phyloP scores from a whole-genome alignment of 176 grass and related monocot genomes.

The Avena atlantica region DNA sequence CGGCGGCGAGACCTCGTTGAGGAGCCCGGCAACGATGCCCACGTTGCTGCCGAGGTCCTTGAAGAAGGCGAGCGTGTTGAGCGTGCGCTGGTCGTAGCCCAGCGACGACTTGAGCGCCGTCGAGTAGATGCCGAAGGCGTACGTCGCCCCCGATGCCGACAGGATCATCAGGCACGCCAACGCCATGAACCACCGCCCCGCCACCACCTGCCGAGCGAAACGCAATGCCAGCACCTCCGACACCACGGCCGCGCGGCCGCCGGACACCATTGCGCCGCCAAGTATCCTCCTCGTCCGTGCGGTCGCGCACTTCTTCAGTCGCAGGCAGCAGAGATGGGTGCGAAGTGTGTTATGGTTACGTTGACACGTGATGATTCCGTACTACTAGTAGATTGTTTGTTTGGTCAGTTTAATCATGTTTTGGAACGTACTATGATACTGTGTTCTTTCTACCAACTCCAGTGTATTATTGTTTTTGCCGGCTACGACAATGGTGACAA shows the following conservation, averaged over 20 bases:
- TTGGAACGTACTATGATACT: no score
- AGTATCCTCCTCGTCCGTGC: no score
- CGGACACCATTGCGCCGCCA: no score
- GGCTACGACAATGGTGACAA: no score
- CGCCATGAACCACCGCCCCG: constrained; percentile 49
- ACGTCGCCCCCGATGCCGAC: constrained; percentile 47
- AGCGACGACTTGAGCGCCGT: constrained; percentile 52
- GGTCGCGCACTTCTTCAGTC: no score
- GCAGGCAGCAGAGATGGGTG: no score
- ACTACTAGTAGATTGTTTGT: no score
- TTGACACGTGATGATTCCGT: no score
- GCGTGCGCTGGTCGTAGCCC: constrained; percentile 62
- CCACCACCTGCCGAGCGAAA: constrained; percentile 39
- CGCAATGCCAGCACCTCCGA: neutral
- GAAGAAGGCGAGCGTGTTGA: constrained; percentile 69
- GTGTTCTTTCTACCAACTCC: no score
- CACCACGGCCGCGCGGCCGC: neutral
- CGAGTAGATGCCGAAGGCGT: constrained; percentile 57
- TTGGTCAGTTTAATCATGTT: no score
- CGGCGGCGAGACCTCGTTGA: constrained; percentile 60
- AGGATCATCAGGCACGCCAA: constrained; percentile 46
- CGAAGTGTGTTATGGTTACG: no score
- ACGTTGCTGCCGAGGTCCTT: constrained; percentile 73
- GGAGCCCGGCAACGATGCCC: constrained; percentile 56
- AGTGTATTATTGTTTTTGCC: no score